Evolutionary conservation across 257 asterid genomes (phyloP).

Genomic region (Solanum arcanum): DNA sequence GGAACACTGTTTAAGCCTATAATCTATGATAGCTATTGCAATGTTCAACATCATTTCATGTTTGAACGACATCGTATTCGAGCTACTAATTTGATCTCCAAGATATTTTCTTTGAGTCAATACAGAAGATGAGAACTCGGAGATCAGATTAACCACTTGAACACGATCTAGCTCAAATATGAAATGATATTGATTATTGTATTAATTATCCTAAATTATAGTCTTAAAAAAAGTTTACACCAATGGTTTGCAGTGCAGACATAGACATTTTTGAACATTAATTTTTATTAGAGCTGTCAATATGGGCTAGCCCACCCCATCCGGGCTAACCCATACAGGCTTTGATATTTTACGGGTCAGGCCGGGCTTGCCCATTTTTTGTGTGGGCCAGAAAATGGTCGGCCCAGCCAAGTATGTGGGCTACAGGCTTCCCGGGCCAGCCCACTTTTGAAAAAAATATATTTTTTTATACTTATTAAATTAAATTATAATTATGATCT

Average conservation of each 20-base stretch:
- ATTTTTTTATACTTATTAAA: too few species aligned
- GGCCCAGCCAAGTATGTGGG: too few species aligned
- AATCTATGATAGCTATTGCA: slow-evolving; percentile 56
- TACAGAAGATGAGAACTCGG: slow-evolving; percentile 34
- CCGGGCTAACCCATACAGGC: too few species aligned
- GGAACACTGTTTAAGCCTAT: slow-evolving; percentile 56
- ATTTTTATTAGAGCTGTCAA: not conserved
- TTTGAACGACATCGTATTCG: slow-evolving; percentile 26
- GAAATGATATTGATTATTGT: slow-evolving; percentile 28
- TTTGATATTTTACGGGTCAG: too few species aligned
- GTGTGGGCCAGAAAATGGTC: too few species aligned
- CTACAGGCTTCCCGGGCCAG: too few species aligned
- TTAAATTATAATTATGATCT: too few species aligned
- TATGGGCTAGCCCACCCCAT: too few species aligned
- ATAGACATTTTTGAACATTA: slow-evolving; percentile 53
- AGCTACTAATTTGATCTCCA: slow-evolving; percentile 44
- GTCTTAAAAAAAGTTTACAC: slow-evolving; percentile 52
- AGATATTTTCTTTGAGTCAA: slow-evolving; percentile 1
- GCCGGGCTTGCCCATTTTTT: too few species aligned
- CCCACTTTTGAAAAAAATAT: too few species aligned
- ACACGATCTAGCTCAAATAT: slow-evolving; percentile 75
- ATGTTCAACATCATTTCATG: slow-evolving; percentile 11
- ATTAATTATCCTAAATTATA: slow-evolving; percentile 58
- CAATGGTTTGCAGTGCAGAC: slow-evolving; percentile 42
- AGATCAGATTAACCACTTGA: slow-evolving; percentile 49